phyloP scores from a whole-genome alignment of 805 yeast genomes.

The Limtongia smithiae region DNA sequence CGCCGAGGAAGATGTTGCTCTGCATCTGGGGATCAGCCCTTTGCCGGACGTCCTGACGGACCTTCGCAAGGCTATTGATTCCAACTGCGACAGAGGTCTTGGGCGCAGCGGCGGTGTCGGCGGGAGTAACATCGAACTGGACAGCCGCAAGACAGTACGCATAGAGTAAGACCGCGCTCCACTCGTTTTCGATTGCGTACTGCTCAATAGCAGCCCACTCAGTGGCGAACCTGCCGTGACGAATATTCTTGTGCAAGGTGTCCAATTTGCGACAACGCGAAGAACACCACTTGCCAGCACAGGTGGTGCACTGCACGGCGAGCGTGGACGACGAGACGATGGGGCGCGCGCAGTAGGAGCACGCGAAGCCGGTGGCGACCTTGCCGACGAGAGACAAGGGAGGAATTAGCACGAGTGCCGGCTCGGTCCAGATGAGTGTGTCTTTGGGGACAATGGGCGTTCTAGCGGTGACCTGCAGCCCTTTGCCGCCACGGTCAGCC shows the following conservation, averaged over 20 bases:
- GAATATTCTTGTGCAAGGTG: conserved; percentile 51
- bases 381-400: conserved; percentile 62
- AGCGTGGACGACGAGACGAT: conserved; percentile 41
- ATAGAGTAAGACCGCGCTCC: conserved; percentile 66
- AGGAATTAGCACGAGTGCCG: conserved; percentile 58
- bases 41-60: conserved; percentile 62
- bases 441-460: conserved; percentile 47
- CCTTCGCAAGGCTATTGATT: conserved; percentile 61
- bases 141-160: conserved; percentile 46
- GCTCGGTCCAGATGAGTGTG: conserved; percentile 59
- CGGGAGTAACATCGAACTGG: neutral
- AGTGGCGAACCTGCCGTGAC: conserved; percentile 49
- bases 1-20: conserved; percentile 49
- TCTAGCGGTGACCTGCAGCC: conserved; percentile 47
- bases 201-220: conserved; percentile 57
- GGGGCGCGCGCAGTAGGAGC: conserved; percentile 67
- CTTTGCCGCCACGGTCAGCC: conserved; percentile 60
- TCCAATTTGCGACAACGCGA: conserved; percentile 55
- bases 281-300: conserved; percentile 70
- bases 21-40: conserved; percentile 52
- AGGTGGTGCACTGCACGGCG: conserved; percentile 57
- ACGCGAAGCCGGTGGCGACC: conserved; percentile 60
- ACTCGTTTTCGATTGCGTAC: conserved; percentile 59
- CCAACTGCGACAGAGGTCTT: conserved; percentile 38
- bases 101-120: conserved; percentile 29